A percentile compares a stretch with the other conserved stretches of the same genome.
These are phyloP conservation scores for Botrytis tulipae DNA, from an alignment of 2,329 filamentous ascomycete genomes.

Conservation along the genomic window DNA sequence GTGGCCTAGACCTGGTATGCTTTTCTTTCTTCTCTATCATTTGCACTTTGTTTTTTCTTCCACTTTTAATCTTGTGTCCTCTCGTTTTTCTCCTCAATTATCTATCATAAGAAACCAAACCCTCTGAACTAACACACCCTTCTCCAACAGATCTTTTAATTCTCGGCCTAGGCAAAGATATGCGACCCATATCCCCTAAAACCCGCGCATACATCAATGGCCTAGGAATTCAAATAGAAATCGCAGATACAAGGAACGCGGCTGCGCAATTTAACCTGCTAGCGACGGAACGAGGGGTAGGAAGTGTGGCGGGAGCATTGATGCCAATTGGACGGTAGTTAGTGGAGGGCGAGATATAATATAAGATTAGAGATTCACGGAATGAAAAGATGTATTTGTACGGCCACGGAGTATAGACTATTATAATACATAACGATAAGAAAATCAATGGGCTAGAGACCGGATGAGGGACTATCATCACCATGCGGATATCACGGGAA, in stretches of 20 bases:
- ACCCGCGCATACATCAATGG: conserved; percentile 70
- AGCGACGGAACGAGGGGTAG: conserved; percentile 86
- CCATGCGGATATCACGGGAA: neutral
- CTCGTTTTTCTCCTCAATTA: neutral
- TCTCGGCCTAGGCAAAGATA: conserved; percentile 76
- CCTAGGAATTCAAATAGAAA: conserved; percentile 80
- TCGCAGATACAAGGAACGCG: conserved; percentile 90
- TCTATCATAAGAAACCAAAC: neutral
- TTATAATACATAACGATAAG: neutral
- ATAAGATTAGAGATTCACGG: neutral
- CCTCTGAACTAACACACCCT: neutral
- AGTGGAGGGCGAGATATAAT: neutral
- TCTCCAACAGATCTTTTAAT: conserved; percentile 71
- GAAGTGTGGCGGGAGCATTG: conserved; percentile 81
- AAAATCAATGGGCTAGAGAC: neutral
- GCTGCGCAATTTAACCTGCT: conserved; percentile 92
- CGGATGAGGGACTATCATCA: neutral
- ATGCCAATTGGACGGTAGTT: conserved; percentile 75
- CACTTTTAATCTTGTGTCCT: neutral
- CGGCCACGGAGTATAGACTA: neutral
- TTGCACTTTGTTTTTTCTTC: no score
- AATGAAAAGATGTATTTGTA: neutral
- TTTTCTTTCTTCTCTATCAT: neutral
- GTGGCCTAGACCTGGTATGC: conserved; percentile 84
- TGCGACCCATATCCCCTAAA: conserved; percentile 72